These are phyloP conservation scores for Globisporangium nodosum DNA, from an alignment of 352 stramenopile species.

Conservation along the genomic window DNA sequence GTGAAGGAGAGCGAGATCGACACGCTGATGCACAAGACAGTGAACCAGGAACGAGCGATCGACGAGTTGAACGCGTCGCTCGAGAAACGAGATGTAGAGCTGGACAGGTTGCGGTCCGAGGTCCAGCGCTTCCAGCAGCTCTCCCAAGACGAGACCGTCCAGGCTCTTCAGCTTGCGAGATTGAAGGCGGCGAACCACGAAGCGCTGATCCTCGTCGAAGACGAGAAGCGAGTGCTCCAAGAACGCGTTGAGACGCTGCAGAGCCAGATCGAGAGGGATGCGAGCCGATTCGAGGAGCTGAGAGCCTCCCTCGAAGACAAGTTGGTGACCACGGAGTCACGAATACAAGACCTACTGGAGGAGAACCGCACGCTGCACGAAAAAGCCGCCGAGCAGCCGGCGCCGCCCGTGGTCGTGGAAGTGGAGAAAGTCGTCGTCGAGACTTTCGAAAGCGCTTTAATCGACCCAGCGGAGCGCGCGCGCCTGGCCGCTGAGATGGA, in stretches of 20 bases:
- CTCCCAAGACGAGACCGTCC: conserved; percentile 72
- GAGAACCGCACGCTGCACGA: conserved; percentile 20
- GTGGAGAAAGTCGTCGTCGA: conserved; percentile 8
- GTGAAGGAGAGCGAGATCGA: conserved; percentile 37
- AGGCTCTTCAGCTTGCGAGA: conserved; percentile 56
- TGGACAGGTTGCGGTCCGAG: conserved; percentile 23
- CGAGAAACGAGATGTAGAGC: conserved; percentile 20
- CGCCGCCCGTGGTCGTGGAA: conserved; percentile 3
- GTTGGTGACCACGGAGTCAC: conserved; percentile 8
- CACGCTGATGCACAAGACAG: conserved; percentile 35
- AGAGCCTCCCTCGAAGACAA: conserved; percentile 15
- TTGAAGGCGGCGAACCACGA: conserved; percentile 58
- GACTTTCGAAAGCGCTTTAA: too few relatives aligned
- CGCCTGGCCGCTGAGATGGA: conserved; percentile 22
- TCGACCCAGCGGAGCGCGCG: conserved; percentile 3
- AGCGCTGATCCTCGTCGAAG: conserved; percentile 43
- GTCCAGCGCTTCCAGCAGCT: conserved; percentile 34
- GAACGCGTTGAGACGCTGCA: conserved; percentile 17
- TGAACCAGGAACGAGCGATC: conserved; percentile 30
- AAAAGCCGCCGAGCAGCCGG: conserved; percentile 1
- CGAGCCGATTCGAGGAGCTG: not conserved
- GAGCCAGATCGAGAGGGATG: conserved; percentile 7
- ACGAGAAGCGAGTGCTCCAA: conserved; percentile 52
- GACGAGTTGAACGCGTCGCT: conserved; percentile 23
- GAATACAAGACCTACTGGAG: conserved; percentile 23